Evolutionary conservation across 768 basidiomycete species (phyloP).

Genomic region (Favolaschia claudopus): DNA sequence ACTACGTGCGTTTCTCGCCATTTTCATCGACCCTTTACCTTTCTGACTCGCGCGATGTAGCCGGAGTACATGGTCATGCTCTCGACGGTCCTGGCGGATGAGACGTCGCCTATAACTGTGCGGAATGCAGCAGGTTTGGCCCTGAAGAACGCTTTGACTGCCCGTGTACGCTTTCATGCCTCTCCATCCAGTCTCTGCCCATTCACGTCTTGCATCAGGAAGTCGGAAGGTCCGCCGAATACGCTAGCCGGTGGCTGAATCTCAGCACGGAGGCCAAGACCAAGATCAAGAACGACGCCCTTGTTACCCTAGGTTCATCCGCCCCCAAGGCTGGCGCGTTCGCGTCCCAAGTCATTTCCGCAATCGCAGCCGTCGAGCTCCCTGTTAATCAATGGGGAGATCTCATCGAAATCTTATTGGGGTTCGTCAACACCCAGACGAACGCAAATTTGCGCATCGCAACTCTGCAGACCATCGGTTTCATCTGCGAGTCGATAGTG

Average conservation of each 20-base stretch:
- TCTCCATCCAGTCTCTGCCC: slow-evolving; percentile 26
- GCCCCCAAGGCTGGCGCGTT: slow-evolving; percentile 80
- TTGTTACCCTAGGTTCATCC: slow-evolving; percentile 81
- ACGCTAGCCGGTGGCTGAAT: slow-evolving; percentile 83
- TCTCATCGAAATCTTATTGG: slow-evolving; percentile 86
- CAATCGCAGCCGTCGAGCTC: slow-evolving; percentile 93
- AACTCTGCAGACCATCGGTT: slow-evolving; percentile 94
- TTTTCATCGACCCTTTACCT: slow-evolving; percentile 20
- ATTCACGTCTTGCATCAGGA: slow-evolving; percentile 59
- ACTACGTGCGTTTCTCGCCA: slow-evolving; percentile 74
- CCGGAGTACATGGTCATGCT: slow-evolving; percentile 94
- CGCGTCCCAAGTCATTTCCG: slow-evolving; percentile 92
- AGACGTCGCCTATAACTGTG: slow-evolving; percentile 71
- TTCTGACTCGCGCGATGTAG: slow-evolving; percentile 50
- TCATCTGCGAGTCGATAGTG: slow-evolving; percentile 96
- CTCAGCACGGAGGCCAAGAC: slow-evolving; percentile 69
- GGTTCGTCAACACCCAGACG: slow-evolving; percentile 79
- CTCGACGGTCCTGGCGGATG: slow-evolving; percentile 83
- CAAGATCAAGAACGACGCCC: slow-evolving; percentile 89
- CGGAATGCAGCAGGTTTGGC: slow-evolving; percentile 97
- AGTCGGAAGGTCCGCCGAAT: slow-evolving; percentile 73
- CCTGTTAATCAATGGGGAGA: slow-evolving; percentile 89
- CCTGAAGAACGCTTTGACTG: slow-evolving; percentile 92
- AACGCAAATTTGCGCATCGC: slow-evolving; percentile 83
- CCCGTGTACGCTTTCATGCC: slow-evolving; percentile 70